Evolutionary conservation across 371 early-diverging fungal genomes (phyloP).

Genomic region (Circinella minor): DNA sequence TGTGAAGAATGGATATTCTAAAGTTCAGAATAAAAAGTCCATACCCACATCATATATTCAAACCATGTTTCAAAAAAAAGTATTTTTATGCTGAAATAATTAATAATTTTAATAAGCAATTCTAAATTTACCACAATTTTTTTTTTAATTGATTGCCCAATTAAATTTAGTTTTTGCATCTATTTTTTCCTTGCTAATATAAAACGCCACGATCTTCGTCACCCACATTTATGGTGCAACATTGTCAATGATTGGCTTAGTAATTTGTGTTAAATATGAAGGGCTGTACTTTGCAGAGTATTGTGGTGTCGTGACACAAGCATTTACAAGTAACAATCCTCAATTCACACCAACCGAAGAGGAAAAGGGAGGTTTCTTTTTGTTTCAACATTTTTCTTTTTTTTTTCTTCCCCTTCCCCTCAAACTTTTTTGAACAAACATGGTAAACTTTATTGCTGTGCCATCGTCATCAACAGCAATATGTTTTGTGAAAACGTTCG

Average conservation of each 20-base stretch:
- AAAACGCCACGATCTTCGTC: neutral
- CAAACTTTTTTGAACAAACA: no score
- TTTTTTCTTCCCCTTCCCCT: neutral
- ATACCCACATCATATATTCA: no score
- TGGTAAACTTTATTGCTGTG: no score
- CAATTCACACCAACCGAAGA: no score
- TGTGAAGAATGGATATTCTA: no score
- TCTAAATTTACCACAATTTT: conserved; percentile 5
- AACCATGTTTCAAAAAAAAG: neutral
- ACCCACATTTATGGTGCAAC: neutral
- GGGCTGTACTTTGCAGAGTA: no score
- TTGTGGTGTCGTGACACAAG: no score
- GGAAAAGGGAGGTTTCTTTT: no score
- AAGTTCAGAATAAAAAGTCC: no score
- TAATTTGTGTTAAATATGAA: no score
- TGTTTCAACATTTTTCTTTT: neutral
- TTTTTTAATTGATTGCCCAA: conserved; percentile 4
- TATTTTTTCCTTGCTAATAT: neutral
- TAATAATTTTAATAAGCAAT: neutral
- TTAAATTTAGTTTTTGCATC: neutral
- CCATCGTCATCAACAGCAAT: neutral
- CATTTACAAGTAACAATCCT: no score
- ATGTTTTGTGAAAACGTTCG: neutral
- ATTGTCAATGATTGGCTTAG: no score
- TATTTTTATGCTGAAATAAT: neutral